phyloP scores from a whole-genome alignment of 345 rosid species.

The Corymbia maculata region DNA sequence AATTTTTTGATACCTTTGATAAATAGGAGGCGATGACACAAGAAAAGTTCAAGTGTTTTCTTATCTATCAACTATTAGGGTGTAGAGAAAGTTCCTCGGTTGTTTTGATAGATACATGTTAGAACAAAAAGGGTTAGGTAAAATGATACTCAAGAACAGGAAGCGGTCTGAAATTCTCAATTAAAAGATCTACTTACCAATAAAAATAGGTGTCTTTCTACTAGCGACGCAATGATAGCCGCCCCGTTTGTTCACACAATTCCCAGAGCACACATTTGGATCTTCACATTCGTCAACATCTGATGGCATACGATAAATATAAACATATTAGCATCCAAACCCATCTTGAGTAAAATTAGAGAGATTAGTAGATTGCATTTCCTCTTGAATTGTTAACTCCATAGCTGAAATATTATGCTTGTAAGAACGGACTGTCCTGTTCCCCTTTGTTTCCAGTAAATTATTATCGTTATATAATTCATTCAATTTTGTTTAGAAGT shows the following conservation, averaged over 20 bases:
- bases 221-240: fast-evolving
- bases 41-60: not conserved
- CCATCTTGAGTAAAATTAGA: not conserved
- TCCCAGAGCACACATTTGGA: fast-evolving
- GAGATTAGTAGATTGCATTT: not conserved
- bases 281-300: not conserved
- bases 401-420: not conserved
- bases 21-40: too few species aligned
- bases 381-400: not conserved
- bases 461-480: not conserved
- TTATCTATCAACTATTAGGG: not conserved
- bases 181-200: not conserved
- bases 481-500: not conserved
- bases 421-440: not conserved
- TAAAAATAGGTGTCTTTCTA: not conserved
- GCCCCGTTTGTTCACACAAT: not conserved
- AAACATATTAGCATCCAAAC: not conserved
- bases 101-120: not conserved
- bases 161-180: not conserved
- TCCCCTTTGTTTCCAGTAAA: not conserved
- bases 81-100: not conserved
- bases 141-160: not conserved
- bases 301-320: not conserved
- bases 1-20: not conserved
- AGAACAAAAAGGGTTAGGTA: not conserved